phyloP scores from a whole-genome alignment of 2,329 filamentous ascomycete genomes.

The Talaromyces sp. region DNA sequence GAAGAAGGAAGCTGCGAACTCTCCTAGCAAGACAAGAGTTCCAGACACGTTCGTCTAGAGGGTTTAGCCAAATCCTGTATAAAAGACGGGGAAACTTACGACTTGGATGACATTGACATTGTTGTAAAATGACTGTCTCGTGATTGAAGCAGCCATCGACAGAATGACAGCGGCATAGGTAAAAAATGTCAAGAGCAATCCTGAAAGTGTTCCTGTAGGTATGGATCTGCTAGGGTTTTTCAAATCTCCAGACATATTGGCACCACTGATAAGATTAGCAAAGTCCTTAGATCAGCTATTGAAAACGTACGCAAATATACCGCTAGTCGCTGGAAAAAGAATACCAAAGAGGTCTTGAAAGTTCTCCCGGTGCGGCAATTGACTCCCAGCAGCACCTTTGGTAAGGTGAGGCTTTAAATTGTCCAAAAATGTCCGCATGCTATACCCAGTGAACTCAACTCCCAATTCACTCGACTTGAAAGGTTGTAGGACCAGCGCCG shows the following conservation, averaged over 20 bases:
- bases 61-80: not conserved
- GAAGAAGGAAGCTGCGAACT: conserved; percentile 79
- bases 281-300: conserved; percentile 30
- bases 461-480: conserved; percentile 62
- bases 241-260: conserved; percentile 86
- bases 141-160: conserved; percentile 72
- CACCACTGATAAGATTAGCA: conserved; percentile 56
- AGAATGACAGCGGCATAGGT: conserved; percentile 74
- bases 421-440: conserved; percentile 63
- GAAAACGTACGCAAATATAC: conserved; percentile 52
- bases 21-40: conserved; percentile 70
- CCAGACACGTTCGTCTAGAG: conserved; percentile 68
- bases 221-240: conserved; percentile 80
- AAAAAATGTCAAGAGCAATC: conserved; percentile 70
- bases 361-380: conserved; percentile 61
- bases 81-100: conserved; percentile 33
- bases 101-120: conserved; percentile 78
- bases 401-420: conserved; percentile 70
- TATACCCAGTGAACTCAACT: conserved; percentile 76
- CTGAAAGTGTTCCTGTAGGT: conserved; percentile 76
- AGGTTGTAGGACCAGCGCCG: conserved; percentile 64
- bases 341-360: conserved; percentile 85
- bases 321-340: conserved; percentile 69
- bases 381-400: conserved; percentile 59
- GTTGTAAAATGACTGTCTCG: conserved; percentile 67